phyloP scores from a whole-genome alignment of 352 stramenopile species.

The Pythium volutum region DNA sequence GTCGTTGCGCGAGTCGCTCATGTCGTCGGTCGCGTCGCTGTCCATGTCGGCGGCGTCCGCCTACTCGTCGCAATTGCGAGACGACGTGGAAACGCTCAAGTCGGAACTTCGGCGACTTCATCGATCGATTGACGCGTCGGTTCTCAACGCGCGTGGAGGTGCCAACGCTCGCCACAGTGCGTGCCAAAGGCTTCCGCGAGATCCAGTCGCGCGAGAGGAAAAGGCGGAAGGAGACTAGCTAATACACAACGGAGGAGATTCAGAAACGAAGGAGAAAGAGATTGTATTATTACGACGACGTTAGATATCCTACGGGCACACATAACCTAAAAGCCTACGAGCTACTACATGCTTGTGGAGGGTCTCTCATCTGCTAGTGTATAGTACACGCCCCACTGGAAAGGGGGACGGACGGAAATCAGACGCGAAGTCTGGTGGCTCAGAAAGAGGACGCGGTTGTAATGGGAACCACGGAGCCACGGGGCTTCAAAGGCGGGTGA shows the following conservation, averaged over 20 bases:
- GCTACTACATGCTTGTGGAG: background rate
- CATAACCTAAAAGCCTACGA: background rate
- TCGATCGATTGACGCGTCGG: slow-evolving; percentile 20
- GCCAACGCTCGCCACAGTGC: background rate
- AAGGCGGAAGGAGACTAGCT: background rate
- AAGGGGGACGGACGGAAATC: background rate
- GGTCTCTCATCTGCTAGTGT: background rate
- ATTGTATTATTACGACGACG: slow-evolving; percentile 12
- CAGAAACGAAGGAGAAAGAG: background rate
- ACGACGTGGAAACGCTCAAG: slow-evolving; percentile 22
- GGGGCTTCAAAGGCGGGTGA: background rate
- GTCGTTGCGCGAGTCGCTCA: slow-evolving; percentile 11
- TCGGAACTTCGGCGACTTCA: slow-evolving; percentile 23
- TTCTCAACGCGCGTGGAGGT: background rate
- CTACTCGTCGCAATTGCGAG: slow-evolving; percentile 20
- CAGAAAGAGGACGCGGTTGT: slow-evolving; percentile 5
- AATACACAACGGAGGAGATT: background rate
- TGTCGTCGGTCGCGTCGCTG: slow-evolving; percentile 19
- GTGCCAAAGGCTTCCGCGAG: background rate
- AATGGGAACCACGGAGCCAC: slow-evolving; percentile 20
- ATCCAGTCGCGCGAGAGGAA: background rate
- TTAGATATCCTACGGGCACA: background rate
- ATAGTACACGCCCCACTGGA: background rate
- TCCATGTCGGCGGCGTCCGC: slow-evolving; percentile 18
- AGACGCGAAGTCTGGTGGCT: background rate